These are phyloP conservation scores for Cruciata laevipes DNA, from an alignment of 257 asterid genomes.

Conservation along the genomic window DNA sequence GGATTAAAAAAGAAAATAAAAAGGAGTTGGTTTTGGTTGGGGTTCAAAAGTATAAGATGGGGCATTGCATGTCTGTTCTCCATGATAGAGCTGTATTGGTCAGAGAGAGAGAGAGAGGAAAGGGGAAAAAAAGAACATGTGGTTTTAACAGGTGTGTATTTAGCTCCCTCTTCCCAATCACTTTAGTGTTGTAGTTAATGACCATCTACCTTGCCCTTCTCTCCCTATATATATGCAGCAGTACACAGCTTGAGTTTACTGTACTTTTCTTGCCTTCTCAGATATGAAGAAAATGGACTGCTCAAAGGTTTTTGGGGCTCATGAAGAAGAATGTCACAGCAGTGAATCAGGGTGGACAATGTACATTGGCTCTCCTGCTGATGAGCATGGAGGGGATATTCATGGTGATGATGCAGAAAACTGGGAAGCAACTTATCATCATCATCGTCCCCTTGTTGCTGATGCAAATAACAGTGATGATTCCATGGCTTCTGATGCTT, in stretches of 20 bases:
- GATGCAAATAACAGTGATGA: slow-evolving; percentile 27
- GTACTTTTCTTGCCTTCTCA: slow-evolving; percentile 10
- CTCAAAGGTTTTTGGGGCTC: slow-evolving; percentile 21
- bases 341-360: slow-evolving; percentile 49
- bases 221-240: no score
- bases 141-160: slow-evolving; percentile 23
- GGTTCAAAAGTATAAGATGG: slow-evolving; percentile 26
- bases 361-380: slow-evolving; percentile 37
- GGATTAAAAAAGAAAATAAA: slow-evolving; percentile 2
- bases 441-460: not conserved
- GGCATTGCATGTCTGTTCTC: slow-evolving; percentile 23
- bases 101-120: slow-evolving; percentile 5
- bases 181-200: not conserved
- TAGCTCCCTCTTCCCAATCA: not conserved
- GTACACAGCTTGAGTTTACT: no score
- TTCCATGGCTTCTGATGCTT: slow-evolving; percentile 44
- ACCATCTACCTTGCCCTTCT: not conserved
- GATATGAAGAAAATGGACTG: slow-evolving; percentile 22
- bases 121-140: slow-evolving; percentile 10
- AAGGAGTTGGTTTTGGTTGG: slow-evolving; percentile 17
- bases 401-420: not conserved
- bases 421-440: not conserved
- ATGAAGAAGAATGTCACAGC: slow-evolving; percentile 38
- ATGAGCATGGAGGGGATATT: slow-evolving; percentile 11
- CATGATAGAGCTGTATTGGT: slow-evolving; percentile 21